Percentiles rank a stretch among this genome's conserved stretches.
These are phyloP conservation scores for Exsudoporus frostii DNA, from an alignment of 768 basidiomycete species.

Conservation along the genomic window DNA sequence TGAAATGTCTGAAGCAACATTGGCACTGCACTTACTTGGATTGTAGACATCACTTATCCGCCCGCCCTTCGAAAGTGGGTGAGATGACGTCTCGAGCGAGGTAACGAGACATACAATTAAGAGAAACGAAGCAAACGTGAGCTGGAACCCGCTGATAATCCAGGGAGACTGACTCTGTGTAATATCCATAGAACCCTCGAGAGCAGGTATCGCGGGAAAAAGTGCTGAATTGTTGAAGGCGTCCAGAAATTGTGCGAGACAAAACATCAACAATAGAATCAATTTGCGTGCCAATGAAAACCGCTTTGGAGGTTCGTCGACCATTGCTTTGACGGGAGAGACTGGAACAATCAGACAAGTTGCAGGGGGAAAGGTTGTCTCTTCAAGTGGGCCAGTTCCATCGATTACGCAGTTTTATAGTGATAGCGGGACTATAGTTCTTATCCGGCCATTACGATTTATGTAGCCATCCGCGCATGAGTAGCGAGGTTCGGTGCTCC, in stretches of 20 bases:
- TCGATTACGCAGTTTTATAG: background rate
- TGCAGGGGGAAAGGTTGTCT: background rate
- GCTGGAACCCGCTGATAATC: conserved; percentile 42
- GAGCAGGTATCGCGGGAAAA: conserved; percentile 38
- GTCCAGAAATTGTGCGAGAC: conserved; percentile 44
- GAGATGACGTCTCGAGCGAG: conserved; percentile 1
- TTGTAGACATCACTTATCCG: conserved; percentile 24
- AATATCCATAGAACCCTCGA: conserved; percentile 20
- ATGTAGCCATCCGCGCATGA: background rate
- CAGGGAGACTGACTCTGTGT: conserved; percentile 25
- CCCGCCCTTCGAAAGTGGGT: conserved; percentile 18
- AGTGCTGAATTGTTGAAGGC: conserved; percentile 41
- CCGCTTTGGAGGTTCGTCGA: conserved; percentile 1
- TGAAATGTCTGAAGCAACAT: conserved; percentile 23
- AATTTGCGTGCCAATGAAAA: conserved; percentile 27
- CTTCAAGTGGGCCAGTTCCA: background rate
- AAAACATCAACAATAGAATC: conserved; percentile 36
- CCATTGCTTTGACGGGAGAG: background rate
- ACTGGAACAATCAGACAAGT: background rate
- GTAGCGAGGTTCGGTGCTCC: background rate
- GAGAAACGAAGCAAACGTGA: conserved; percentile 44
- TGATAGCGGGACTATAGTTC: background rate
- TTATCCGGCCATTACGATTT: background rate
- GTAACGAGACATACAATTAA: conserved; percentile 15
- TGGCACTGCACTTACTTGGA: conserved; percentile 27